phyloP scores from a whole-genome alignment of 2,329 filamentous ascomycete genomes.

The Exophiala alcalophila region DNA sequence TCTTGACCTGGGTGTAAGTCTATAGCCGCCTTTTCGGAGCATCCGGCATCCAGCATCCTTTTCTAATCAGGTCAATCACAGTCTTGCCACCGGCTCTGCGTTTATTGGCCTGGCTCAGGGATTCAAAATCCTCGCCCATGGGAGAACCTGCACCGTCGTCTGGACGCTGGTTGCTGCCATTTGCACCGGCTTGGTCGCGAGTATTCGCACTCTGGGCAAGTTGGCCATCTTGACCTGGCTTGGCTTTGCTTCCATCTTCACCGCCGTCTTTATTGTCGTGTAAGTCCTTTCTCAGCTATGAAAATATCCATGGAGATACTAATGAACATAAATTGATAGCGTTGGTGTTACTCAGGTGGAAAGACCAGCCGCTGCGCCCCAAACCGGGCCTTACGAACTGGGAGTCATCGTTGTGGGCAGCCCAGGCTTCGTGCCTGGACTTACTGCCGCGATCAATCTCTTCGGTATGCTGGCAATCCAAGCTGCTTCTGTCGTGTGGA shows the following conservation, averaged over 20 bases:
- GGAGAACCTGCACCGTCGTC: conserved; percentile 35
- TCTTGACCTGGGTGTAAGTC: conserved; percentile 43
- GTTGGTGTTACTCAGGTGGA: conserved; percentile 35
- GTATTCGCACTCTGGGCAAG: conserved; percentile 32
- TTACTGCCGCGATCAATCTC: conserved; percentile 34
- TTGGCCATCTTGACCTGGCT: conserved; percentile 59
- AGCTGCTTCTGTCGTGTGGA: too few relatives aligned
- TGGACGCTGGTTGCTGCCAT: conserved; percentile 31
- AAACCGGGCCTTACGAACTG: conserved; percentile 37
- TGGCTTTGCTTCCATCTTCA: conserved; percentile 58
- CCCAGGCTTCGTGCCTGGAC: conserved; percentile 32
- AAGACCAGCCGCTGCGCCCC: conserved; percentile 36
- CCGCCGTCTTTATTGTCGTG: conserved; percentile 38
- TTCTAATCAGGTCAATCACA: background rate
- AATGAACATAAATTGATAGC: conserved; percentile 12
- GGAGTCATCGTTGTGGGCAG: conserved; percentile 32
- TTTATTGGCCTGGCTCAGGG: conserved; percentile 43
- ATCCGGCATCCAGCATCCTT: too few relatives aligned
- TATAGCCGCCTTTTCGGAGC: too few relatives aligned
- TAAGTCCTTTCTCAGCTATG: conserved; percentile 1
- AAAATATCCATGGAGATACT: conserved; percentile 23
- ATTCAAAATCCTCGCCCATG: conserved; percentile 42
- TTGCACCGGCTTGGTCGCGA: conserved; percentile 31
- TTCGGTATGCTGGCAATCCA: conserved; percentile 31
- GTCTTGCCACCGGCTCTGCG: conserved; percentile 37